These are phyloP conservation scores for Poronia punctata DNA, from an alignment of 495 filamentous ascomycete species.

Conservation along the genomic window DNA sequence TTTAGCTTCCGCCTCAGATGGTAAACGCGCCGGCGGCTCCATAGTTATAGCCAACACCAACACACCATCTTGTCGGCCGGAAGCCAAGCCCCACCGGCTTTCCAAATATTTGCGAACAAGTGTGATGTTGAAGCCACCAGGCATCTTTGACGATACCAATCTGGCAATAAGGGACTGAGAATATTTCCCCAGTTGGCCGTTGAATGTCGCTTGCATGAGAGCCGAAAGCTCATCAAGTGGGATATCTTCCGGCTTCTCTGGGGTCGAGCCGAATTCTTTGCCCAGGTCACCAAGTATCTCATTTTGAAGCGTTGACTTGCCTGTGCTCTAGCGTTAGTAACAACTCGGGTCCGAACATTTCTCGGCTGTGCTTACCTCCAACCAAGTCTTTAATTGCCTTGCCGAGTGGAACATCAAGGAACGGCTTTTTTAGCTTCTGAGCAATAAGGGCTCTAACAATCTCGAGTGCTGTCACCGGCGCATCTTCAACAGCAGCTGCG, in stretches of 20 bases:
- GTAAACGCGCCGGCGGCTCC: constrained; percentile 83
- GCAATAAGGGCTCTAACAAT: constrained; percentile 85
- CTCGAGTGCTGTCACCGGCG: constrained; percentile 78
- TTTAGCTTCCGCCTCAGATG: constrained; percentile 85
- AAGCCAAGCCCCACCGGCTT: constrained; percentile 82
- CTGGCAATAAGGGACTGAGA: constrained; percentile 88
- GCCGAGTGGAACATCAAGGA: constrained; percentile 81
- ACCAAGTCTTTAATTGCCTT: constrained; percentile 99
- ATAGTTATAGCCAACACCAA: constrained; percentile 84
- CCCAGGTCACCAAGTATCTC: constrained; percentile 93
- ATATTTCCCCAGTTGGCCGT: constrained; percentile 95
- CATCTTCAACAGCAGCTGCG: constrained; percentile 81
- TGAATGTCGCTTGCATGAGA: constrained; percentile 95
- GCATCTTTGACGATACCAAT: constrained; percentile 98
- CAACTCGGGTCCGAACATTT: neutral
- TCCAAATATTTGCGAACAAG: constrained; percentile 88
- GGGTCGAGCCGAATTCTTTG: constrained; percentile 96
- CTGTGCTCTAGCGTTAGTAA: constrained; percentile 34
- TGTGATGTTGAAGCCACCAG: constrained; percentile 97
- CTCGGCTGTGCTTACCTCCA: constrained; percentile 55
- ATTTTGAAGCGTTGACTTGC: constrained; percentile 96
- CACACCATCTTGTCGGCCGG: constrained; percentile 87
- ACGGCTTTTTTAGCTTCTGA: constrained; percentile 96
- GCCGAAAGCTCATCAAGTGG: constrained; percentile 93
- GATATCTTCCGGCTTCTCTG: constrained; percentile 97